Percentiles rank a stretch among this genome's conserved stretches.
phyloP scores from a whole-genome alignment of 1,139 yeast species.

The Kurtzmaniella quercitrusa region DNA sequence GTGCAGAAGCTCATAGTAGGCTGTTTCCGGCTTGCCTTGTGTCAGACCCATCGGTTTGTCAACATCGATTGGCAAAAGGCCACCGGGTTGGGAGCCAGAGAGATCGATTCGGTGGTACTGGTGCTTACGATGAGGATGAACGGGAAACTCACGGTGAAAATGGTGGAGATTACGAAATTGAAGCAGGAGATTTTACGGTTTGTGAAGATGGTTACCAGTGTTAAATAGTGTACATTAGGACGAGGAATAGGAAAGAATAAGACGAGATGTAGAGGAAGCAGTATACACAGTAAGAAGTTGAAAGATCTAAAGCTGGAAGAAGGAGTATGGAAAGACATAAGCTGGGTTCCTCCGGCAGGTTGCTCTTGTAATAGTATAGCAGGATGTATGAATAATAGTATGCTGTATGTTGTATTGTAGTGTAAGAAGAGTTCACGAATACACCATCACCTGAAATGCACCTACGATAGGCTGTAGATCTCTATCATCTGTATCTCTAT shows the following conservation, averaged over 20 bases:
- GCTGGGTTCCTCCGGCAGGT: too few species aligned
- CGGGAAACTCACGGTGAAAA: constrained; percentile 39
- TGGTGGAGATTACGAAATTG: constrained; percentile 34
- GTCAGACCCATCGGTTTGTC: constrained; percentile 10
- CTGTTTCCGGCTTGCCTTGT: constrained; percentile 38
- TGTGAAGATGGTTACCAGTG: constrained; percentile 40
- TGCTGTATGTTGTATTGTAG: too few species aligned
- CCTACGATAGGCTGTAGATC: too few species aligned
- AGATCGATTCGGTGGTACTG: constrained; percentile 34
- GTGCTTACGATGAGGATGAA: constrained; percentile 39
- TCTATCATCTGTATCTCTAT: too few species aligned
- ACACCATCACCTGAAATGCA: too few species aligned
- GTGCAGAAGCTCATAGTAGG: constrained; percentile 42
- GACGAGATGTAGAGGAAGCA: neutral
- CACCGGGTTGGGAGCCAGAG: constrained; percentile 37
- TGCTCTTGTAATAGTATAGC: too few species aligned
- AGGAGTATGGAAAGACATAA: too few species aligned
- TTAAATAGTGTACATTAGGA: constrained; percentile 14
- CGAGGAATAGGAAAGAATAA: neutral
- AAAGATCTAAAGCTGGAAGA: neutral
- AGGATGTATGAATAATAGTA: too few species aligned
- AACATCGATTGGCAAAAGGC: constrained; percentile 31
- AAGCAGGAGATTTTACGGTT: constrained; percentile 40
- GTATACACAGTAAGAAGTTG: neutral
- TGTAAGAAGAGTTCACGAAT: too few species aligned